Base-by-base conservation (phyloP, 2,329 filamentous ascomycete species). In the Botrytis fragariae region DNA sequence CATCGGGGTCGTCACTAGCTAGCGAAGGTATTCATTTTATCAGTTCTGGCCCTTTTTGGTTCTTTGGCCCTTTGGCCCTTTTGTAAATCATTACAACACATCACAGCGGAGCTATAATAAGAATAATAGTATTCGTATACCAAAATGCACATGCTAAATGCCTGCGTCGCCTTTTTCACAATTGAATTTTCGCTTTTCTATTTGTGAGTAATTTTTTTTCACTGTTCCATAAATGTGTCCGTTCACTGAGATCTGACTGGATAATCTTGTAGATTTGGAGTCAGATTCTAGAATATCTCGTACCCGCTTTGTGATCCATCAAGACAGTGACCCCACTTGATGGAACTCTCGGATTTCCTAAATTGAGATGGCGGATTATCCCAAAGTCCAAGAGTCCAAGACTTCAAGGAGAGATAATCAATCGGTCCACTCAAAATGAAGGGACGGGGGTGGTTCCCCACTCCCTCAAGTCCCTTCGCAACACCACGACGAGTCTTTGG, bases 211-310 rank as follows among this genome's bases (percentile, higher is more conserved):
- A 44, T 44, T 7, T 39, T 16, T 63, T 25, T 9, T n/a, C 18
- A 35, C 12, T 25, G 42, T 48, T 64, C 42, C 62, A 64, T 44
- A 64, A 35, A 44, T 64, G 39, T 64, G 62, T 39, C 45, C 35
- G 45, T 37, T 54, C 37, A 7, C n/a, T 39, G 20, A 37, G 22
- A 51, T 54, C 45, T 67, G 14, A 67, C 16, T 70, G 68, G 68
- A 39, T 37, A 45, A 37, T 48, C 29, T 22, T 1, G 6, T 44
- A 37, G 59, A 62, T 62, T 62, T n/a, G 60, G 25, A 59, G 59
- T 16, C 39, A 18, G 59, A 61, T 70, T 70, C 68, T 70, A 70
- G 68, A 62, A 62, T 70, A 62, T 45, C 54, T 70, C 68, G 54
- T 70, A 45, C 37, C 68, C 51, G 35, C 68, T 45, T 16, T 22